phyloP scores from a whole-genome alignment of 345 rosid genomes.

The Gossypium australe region DNA sequence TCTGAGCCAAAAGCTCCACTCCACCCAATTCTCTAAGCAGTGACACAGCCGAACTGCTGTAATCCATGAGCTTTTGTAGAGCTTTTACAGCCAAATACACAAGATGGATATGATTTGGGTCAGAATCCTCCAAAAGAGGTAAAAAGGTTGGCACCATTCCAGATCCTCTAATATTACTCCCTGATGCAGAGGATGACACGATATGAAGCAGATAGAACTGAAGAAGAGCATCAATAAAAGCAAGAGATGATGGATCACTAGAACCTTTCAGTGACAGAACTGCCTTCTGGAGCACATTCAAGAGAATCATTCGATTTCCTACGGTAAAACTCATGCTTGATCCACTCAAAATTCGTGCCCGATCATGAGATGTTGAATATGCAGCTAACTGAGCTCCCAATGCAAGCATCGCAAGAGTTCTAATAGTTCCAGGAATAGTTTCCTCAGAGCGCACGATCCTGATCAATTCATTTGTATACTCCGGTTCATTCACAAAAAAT shows the following conservation, averaged over 20 bases:
- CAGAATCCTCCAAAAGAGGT: slow-evolving; percentile 83
- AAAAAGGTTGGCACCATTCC: slow-evolving; percentile 95
- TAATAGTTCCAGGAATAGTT: slow-evolving; percentile 69
- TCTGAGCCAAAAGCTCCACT: slow-evolving; percentile 85
- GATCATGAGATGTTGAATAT: slow-evolving; percentile 87
- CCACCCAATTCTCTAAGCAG: slow-evolving; percentile 85
- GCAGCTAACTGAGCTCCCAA: slow-evolving; percentile 94
- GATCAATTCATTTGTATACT: slow-evolving; percentile 87
- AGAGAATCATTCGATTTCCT: slow-evolving; percentile 82
- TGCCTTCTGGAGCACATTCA: slow-evolving; percentile 94
- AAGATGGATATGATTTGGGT: slow-evolving; percentile 81
- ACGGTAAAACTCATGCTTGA: slow-evolving; percentile 90
- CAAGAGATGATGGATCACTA: slow-evolving; percentile 75
- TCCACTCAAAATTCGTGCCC: slow-evolving; percentile 89
- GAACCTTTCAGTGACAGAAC: slow-evolving; percentile 72
- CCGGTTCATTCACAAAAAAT: slow-evolving; percentile 93
- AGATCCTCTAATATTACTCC: slow-evolving; percentile 87
- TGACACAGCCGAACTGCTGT: slow-evolving; percentile 81
- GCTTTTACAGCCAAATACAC: slow-evolving; percentile 90
- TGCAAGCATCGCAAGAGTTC: slow-evolving; percentile 94
- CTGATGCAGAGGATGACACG: slow-evolving; percentile 90
- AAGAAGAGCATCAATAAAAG: slow-evolving; percentile 93
- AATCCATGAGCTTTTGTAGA: slow-evolving; percentile 57
- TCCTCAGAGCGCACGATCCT: slow-evolving; percentile 91
- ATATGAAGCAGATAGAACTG: slow-evolving; percentile 94